Evolutionary conservation across 2,329 filamentous ascomycete species (phyloP).

Genomic region (Cordyceps farinosa): DNA sequence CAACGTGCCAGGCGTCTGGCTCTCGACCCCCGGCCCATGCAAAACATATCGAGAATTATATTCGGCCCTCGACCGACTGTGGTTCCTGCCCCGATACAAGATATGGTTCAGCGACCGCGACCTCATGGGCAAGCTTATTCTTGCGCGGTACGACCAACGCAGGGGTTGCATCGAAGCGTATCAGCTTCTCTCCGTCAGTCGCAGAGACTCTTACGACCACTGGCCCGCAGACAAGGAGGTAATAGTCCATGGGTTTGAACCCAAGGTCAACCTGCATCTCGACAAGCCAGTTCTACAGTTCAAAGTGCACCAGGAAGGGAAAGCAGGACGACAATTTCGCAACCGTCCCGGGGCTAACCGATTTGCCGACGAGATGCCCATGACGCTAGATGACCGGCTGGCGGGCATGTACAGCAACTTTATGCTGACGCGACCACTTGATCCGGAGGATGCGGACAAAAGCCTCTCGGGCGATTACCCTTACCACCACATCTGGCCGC

Average conservation of each 20-base stretch:
- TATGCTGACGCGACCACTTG: conserved; percentile 56
- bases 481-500: conserved; percentile 69
- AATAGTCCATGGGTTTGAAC: conserved; percentile 69
- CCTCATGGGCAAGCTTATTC: conserved; percentile 68
- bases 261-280: conserved; percentile 65
- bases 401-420: conserved; percentile 63
- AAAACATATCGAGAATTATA: conserved; percentile 68
- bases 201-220: conserved; percentile 49
- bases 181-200: conserved; percentile 64
- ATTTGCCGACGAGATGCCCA: conserved; percentile 50
- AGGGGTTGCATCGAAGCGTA: conserved; percentile 78
- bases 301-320: conserved; percentile 26
- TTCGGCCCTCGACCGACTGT: conserved; percentile 69
- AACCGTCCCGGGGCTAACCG: conserved; percentile 31
- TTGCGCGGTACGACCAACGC: conserved; percentile 71
- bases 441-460: conserved; percentile 34
- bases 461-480: conserved; percentile 33
- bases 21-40: conserved; percentile 57
- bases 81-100: conserved; percentile 78
- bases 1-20: conserved; percentile 55
- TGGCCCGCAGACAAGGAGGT: conserved; percentile 66
- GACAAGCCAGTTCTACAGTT: conserved; percentile 69
- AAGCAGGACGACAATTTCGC: conserved; percentile 23
- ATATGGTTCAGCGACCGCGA: conserved; percentile 81
- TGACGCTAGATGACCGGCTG: conserved; percentile 44